Percentiles rank a stretch among this genome's conserved stretches.
These are phyloP conservation scores for Panicum hallii DNA, from an alignment of 202 grass and related monocot species.

Conservation along the genomic window DNA sequence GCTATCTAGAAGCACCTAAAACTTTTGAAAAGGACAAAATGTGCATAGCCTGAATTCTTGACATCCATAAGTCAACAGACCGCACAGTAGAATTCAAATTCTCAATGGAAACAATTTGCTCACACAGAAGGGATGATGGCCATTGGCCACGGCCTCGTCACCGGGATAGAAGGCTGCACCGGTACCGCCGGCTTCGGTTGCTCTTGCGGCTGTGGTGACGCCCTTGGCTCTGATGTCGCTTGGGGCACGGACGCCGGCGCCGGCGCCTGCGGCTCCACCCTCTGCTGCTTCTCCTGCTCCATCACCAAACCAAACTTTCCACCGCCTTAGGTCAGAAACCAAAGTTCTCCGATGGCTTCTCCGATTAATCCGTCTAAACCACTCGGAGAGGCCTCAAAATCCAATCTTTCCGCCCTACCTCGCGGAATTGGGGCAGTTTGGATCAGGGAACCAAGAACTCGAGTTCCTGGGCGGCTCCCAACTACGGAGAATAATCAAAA, in stretches of 20 bases:
- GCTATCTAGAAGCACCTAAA: conserved; percentile 13
- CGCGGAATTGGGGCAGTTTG: conserved; percentile 40
- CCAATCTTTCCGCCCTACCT: conserved; percentile 1
- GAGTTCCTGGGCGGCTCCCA: conserved; percentile 31
- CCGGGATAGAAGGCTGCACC: conserved; percentile 19
- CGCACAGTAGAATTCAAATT: conserved; percentile 38
- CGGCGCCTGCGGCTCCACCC: conserved; percentile 16
- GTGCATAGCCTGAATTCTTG: neutral
- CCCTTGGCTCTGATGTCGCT: conserved; percentile 19
- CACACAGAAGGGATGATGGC: conserved; percentile 44
- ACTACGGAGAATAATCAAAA: conserved; percentile 23
- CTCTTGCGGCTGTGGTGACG: conserved; percentile 6
- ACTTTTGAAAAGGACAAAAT: conserved; percentile 2
- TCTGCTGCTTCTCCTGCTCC: conserved; percentile 51
- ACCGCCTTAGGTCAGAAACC: conserved; percentile 40
- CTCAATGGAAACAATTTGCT: conserved; percentile 33
- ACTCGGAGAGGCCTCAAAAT: conserved; percentile 1
- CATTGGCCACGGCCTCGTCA: conserved; percentile 44
- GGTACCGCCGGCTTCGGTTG: conserved; percentile 36
- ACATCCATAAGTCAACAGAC: conserved; percentile 28
- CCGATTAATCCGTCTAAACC: conserved; percentile 35
- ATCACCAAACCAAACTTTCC: conserved; percentile 45
- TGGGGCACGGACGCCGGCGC: neutral
- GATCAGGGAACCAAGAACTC: conserved; percentile 52
- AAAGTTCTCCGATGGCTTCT: conserved; percentile 24